Percentiles rank a stretch among this genome's conserved stretches.
phyloP scores from a whole-genome alignment of 202 grass and related monocot species.

The Musa balbisiana region DNA sequence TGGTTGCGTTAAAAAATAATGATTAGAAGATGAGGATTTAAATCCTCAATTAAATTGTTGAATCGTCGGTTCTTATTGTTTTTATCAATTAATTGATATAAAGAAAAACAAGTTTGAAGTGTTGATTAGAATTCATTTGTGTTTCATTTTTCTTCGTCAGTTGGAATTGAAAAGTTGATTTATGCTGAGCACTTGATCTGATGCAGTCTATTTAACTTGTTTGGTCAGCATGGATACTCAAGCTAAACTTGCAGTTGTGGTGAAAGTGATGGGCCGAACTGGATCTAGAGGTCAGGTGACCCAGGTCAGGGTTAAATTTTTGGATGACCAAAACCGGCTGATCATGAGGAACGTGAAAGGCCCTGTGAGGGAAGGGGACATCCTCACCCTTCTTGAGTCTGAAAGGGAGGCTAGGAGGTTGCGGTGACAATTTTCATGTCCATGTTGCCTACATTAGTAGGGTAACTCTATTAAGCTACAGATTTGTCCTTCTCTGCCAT shows the following conservation, averaged over 20 bases:
- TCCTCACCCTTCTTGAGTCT: slow-evolving; percentile 23
- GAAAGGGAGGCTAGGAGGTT: slow-evolving; percentile 20
- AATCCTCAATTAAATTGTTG: too few relatives aligned
- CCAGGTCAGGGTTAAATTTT: slow-evolving; percentile 21
- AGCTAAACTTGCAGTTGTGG: slow-evolving; percentile 23
- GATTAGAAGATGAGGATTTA: too few relatives aligned
- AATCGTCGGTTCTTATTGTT: too few relatives aligned
- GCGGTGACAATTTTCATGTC: neutral
- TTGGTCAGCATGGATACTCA: slow-evolving; percentile 11
- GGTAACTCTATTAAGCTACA: too few relatives aligned
- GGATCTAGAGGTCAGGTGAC: slow-evolving; percentile 25
- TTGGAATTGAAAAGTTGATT: neutral
- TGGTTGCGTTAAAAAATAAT: too few relatives aligned
- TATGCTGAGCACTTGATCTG: neutral
- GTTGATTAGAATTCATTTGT: too few relatives aligned
- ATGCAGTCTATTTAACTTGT: neutral
- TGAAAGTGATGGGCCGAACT: slow-evolving; percentile 23
- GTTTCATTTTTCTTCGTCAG: too few relatives aligned
- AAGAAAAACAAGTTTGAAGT: too few relatives aligned
- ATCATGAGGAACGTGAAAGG: slow-evolving; percentile 22
- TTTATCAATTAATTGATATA: too few relatives aligned
- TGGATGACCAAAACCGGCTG: slow-evolving; percentile 21
- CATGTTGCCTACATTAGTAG: too few relatives aligned
- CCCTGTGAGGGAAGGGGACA: slow-evolving; percentile 15
- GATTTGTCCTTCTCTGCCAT: too few relatives aligned